These are phyloP conservation scores for Aspergillus bridgeri DNA, from an alignment of 495 filamentous ascomycete genomes.

Conservation along the genomic window DNA sequence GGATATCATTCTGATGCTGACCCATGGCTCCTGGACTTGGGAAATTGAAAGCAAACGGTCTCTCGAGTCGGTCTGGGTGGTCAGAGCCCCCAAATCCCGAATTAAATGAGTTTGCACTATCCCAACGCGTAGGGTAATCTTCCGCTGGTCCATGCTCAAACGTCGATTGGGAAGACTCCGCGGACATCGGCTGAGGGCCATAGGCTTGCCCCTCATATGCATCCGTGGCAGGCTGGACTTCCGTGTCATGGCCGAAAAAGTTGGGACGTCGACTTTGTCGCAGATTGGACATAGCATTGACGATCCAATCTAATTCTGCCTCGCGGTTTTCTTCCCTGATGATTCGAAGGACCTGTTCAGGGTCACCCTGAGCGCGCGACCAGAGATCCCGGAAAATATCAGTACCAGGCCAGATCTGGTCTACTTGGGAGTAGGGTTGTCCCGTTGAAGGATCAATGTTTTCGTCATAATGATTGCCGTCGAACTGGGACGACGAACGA, in stretches of 20 bases:
- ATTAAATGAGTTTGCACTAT: neutral
- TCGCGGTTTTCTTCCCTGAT: conserved; percentile 58
- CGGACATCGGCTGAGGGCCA: neutral
- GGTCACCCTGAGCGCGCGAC: conserved; percentile 54
- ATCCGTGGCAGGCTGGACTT: neutral
- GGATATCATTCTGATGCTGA: neutral
- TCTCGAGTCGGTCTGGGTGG: neutral
- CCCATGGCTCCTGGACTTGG: neutral
- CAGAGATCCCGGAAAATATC: conserved; percentile 50
- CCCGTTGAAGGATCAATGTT: conserved; percentile 36
- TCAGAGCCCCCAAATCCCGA: neutral
- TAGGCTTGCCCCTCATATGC: conserved; percentile 1
- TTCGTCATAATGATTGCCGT: conserved; percentile 18
- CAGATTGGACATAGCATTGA: conserved; percentile 33
- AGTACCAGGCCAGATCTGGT: conserved; percentile 31
- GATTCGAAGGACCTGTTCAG: conserved; percentile 55
- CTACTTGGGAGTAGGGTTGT: conserved; percentile 21
- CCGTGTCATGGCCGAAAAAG: neutral
- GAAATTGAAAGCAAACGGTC: neutral
- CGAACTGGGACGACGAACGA: neutral
- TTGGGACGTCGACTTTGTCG: conserved; percentile 8
- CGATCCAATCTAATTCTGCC: conserved; percentile 52
- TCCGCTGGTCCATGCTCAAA: neutral
- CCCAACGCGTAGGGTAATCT: neutral
- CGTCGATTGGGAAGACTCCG: neutral